A percentile compares a stretch with the other conserved stretches of the same genome.
phyloP scores from a whole-genome alignment of 1,284 basidiomycete species.

The Cerioporus squamosus region DNA sequence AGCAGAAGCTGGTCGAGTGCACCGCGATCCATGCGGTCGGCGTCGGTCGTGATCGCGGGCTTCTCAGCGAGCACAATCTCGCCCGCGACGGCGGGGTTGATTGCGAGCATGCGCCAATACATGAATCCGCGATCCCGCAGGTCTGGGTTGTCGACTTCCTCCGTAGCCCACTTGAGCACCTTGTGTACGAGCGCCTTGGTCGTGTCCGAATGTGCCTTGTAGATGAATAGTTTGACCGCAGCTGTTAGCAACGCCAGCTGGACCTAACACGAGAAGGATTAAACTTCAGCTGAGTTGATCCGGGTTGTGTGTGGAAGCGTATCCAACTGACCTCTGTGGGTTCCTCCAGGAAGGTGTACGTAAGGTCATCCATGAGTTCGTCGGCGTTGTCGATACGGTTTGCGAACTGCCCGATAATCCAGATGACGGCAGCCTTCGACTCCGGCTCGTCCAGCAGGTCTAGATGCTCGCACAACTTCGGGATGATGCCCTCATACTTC shows the following conservation, averaged over 20 bases:
- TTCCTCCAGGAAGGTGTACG: conserved; percentile 94
- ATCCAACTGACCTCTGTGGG: conserved; percentile 73
- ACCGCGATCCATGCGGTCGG: conserved; percentile 95
- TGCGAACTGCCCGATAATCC: conserved; percentile 98
- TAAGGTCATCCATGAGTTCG: conserved; percentile 91
- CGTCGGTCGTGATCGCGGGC: conserved; percentile 96
- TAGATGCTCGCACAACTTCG: conserved; percentile 89
- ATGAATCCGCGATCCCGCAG: conserved; percentile 97
- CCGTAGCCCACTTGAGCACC: conserved; percentile 96
- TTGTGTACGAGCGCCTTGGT: conserved; percentile 93
- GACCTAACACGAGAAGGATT: conserved; percentile 56
- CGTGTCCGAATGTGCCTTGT: conserved; percentile 83
- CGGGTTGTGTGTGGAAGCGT: neutral
- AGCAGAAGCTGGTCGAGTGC: conserved; percentile 89
- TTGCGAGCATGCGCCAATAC: conserved; percentile 98
- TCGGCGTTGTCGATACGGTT: conserved; percentile 96
- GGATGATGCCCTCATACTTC: conserved; percentile 95
- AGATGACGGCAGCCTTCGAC: conserved; percentile 96
- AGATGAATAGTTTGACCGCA: conserved; percentile 95
- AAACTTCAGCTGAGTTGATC: neutral
- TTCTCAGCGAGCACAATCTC: conserved; percentile 95
- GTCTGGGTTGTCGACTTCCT: conserved; percentile 97
- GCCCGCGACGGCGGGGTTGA: conserved; percentile 88
- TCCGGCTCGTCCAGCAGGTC: conserved; percentile 95
- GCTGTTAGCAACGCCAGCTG: conserved; percentile 96